Evolutionary conservation across 225 moss, liverwort and hornwort species (phyloP), one percentile per base, ranked within the genome.

Genomic region (Pseudoscleropodium purum): DNA sequence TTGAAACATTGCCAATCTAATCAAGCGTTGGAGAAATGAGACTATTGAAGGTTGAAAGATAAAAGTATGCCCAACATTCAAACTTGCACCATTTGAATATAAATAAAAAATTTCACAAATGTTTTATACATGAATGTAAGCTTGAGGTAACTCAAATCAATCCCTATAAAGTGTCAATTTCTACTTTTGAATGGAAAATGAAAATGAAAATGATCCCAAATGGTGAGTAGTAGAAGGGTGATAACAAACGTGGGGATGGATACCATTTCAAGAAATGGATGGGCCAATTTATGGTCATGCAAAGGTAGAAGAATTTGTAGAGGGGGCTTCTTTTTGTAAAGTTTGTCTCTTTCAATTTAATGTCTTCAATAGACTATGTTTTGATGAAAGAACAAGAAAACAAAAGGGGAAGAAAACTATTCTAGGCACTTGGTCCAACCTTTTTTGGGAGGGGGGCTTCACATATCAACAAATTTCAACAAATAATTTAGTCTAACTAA

Each of bases 91-190:
- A 73, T 29, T 73, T 43, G 73, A 73, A 29, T 45, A 29, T 43
- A 73, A 41, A 43, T 43, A 5, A 27, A 43, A 73, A 27, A 0
- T 73, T 43, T 73, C 16, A 27, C 9, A 41, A 15, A 16, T 27
- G 9, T 15, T 41, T 72, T 73, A 27, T 1, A 43, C 0, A 1
- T 73, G 41, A 2, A 0, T 5, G 2, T 15, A 41, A 26, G 14
- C 0, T 39, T 23, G 9, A 16, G 10, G 18, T 45, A 45, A 74
- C 45, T 29, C 13, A 29, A 74, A 75, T 11, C 47, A 47, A 33
- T 49, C 2, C 7, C 12, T 51, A 4, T 7, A 0, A 3, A 76
- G 7, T 36, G 14, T 36, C 14, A 34, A 52, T 10, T 23, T 23
- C 34, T 52, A 77, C 13, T 36, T 52, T 1, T 36, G 14, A 34